A percentile compares a stretch with the other conserved stretches of the same genome.
These are phyloP conservation scores for Zygotorulaspora danielsina DNA, from an alignment of 805 yeast species.

Conservation along the genomic window DNA sequence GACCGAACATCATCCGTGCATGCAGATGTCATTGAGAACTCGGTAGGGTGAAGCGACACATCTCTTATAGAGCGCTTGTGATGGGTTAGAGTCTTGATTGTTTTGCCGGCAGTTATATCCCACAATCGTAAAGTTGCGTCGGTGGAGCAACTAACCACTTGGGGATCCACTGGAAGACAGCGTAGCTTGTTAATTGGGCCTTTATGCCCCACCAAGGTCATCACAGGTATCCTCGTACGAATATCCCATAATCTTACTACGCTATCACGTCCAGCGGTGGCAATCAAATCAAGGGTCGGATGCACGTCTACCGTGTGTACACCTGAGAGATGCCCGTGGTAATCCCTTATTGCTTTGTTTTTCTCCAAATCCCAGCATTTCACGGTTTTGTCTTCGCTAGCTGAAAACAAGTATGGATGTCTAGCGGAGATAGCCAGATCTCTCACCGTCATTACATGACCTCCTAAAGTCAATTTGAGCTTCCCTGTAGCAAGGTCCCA, in stretches of 20 bases:
- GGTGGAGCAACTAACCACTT: slow-evolving; percentile 73
- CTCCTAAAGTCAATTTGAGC: slow-evolving; percentile 73
- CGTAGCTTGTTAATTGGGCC: slow-evolving; percentile 66
- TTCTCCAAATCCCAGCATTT: slow-evolving; percentile 95
- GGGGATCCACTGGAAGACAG: slow-evolving; percentile 75
- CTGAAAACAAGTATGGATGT: slow-evolving; percentile 85
- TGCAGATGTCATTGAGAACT: slow-evolving; percentile 71
- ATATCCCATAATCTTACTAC: slow-evolving; percentile 92
- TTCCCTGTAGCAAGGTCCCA: slow-evolving; percentile 82
- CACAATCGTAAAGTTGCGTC: slow-evolving; percentile 85
- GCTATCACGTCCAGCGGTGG: slow-evolving; percentile 86
- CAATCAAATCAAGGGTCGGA: slow-evolving; percentile 76
- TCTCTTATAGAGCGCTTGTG: slow-evolving; percentile 80
- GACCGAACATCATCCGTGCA: slow-evolving; percentile 78
- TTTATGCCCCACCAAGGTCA: slow-evolving; percentile 78
- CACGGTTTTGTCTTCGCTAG: slow-evolving; percentile 89
- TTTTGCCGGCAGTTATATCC: slow-evolving; percentile 77
- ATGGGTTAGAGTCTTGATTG: slow-evolving; percentile 70
- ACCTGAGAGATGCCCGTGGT: slow-evolving; percentile 92
- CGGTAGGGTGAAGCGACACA: slow-evolving; percentile 62
- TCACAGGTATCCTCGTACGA: slow-evolving; percentile 67
- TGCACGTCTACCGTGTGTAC: slow-evolving; percentile 80
- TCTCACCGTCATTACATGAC: slow-evolving; percentile 87
- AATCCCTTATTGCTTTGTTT: slow-evolving; percentile 75
- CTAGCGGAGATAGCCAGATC: slow-evolving; percentile 66